These are phyloP conservation scores for Kregervanrija fluxuum DNA, from an alignment of 805 yeast genomes.

Conservation along the genomic window DNA sequence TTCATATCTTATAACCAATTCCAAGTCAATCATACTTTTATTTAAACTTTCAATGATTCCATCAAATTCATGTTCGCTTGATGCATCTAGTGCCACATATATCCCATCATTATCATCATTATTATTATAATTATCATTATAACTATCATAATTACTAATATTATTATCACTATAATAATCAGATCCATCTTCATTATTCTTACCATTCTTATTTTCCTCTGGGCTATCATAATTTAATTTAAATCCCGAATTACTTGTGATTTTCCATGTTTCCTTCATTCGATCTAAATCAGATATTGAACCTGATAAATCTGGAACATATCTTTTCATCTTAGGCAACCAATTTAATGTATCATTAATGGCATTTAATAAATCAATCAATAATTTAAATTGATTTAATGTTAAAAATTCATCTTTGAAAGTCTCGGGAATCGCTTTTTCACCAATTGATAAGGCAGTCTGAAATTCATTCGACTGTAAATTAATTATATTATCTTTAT, in stretches of 20 bases:
- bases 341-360: slow-evolving; percentile 51
- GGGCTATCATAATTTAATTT: slow-evolving; percentile 4
- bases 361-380: slow-evolving; percentile 47
- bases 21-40: slow-evolving; percentile 30
- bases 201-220: not conserved
- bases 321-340: slow-evolving; percentile 49
- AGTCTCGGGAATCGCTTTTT: slow-evolving; percentile 1
- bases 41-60: slow-evolving; percentile 28
- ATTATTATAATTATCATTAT: not conserved
- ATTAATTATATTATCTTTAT: slow-evolving; percentile 7
- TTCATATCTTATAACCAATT: slow-evolving; percentile 50
- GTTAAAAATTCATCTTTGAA: slow-evolving; percentile 11
- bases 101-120: slow-evolving; percentile 2
- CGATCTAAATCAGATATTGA: slow-evolving; percentile 12
- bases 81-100: slow-evolving; percentile 21
- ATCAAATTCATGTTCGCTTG: slow-evolving; percentile 31
- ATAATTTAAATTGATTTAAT: slow-evolving; percentile 39
- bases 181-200: not conserved
- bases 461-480: slow-evolving; percentile 7
- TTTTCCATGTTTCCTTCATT: slow-evolving; percentile 26
- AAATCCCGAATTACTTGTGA: slow-evolving; percentile 7
- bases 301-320: slow-evolving; percentile 16
- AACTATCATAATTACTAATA: not conserved
- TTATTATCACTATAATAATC: not conserved
- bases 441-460: slow-evolving; percentile 5